These are phyloP conservation scores for Sarcocystis neurona DNA, from an alignment of 169 alveolate genomes.

Conservation along the genomic window DNA sequence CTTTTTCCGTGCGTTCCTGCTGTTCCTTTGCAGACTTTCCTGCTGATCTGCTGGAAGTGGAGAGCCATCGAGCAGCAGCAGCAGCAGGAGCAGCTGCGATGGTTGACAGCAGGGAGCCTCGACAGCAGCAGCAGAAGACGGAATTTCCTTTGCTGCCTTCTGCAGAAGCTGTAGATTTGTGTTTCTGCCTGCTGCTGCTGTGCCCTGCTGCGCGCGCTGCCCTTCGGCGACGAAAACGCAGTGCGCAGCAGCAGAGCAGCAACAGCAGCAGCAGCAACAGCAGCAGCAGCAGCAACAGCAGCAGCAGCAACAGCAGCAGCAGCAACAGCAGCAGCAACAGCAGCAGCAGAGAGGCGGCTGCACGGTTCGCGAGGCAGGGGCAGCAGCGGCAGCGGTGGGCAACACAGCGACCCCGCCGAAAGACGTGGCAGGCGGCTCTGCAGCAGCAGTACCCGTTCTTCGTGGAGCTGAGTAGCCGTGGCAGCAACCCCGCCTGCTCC, in stretches of 20 bases:
- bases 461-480: too few species aligned
- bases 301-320: background rate
- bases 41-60: too few species aligned
- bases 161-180: background rate
- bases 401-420: background rate
- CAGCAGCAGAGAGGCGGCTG: background rate
- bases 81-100: too few species aligned
- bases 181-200: background rate
- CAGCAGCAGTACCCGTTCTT: too few species aligned
- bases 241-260: background rate
- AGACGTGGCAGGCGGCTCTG: too few species aligned
- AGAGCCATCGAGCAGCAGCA: too few species aligned
- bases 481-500: too few species aligned
- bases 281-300: background rate
- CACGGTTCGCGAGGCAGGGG: background rate
- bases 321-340: background rate
- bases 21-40: too few species aligned
- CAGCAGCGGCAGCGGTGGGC: background rate
- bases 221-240: background rate
- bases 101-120: too few species aligned
- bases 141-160: too few species aligned
- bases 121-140: too few species aligned
- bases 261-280: background rate
- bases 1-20: too few species aligned
- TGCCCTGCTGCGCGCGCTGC: background rate